Base-by-base conservation (phyloP, 345 rosid species). In the Populus euphratica region DNA sequence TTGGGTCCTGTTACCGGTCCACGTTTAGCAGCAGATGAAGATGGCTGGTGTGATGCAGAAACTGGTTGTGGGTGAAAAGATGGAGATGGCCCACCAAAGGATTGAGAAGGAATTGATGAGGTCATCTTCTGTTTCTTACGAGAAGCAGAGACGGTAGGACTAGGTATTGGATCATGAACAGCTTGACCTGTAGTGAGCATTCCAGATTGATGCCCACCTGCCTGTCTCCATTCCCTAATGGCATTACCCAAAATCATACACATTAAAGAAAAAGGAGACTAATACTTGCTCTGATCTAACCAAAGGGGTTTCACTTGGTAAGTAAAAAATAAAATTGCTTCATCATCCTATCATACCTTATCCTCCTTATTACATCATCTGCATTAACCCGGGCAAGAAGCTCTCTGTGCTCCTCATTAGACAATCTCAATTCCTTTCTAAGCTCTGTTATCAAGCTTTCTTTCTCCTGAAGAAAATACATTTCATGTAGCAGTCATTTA, bases 171-270 rank as follows among this genome's bases (percentile, higher is more conserved):
- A 79, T 90, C 95, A 31, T 88, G 95, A 83, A 81, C 88, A 73
- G 84, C 81, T 82, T 86, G 93, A 82, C 86, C 67, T 47, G 87
- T 73, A 84, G 81, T 82, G 63, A 74, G 86, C 82, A 87, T 82
- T 73, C 89, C 86, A 74, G 88, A 81, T 80, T 92, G 94, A 85
- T 73, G 79, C n/a, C 87, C 91, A 77, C 89, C 89, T 71, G 86
- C 78, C 81, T 88, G 91, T 89, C 98, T 90, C 98, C 98, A 94
- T 78, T 94, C 97, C 94, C 97, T 93, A 82, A 77, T 61, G 63
- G 75, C 76, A 85, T 82, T 76, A 6, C 29, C 73, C 73, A 78
- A 23, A 8, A 41, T 4, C 68, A 17, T 36, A 78, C 43, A 63
- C 67, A 81, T 62, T 78, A 29, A 41, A 81, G 62, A 56, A 11